Percentiles rank a stretch among this genome's conserved stretches.
phyloP scores from a whole-genome alignment of 495 filamentous ascomycete species.

The Apodospora peruviana region DNA sequence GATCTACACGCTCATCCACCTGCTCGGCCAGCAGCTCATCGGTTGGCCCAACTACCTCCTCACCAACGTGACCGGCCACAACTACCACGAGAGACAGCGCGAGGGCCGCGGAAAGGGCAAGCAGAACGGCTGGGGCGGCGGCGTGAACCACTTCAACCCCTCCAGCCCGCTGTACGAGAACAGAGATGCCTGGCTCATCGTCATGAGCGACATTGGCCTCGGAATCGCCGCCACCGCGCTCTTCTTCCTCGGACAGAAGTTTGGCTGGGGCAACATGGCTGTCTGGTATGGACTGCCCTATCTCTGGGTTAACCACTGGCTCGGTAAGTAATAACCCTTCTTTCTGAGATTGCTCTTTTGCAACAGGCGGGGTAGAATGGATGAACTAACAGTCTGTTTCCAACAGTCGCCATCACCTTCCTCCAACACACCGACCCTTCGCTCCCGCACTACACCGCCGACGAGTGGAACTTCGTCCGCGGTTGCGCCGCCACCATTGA shows the following conservation, averaged over 20 bases:
- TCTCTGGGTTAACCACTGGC: slow-evolving; percentile 98
- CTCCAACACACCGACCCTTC: slow-evolving; percentile 86
- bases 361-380: not conserved
- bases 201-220: slow-evolving; percentile 78
- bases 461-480: slow-evolving; percentile 78
- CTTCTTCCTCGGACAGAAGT: slow-evolving; percentile 61
- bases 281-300: slow-evolving; percentile 96
- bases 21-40: slow-evolving; percentile 77
- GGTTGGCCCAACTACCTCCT: slow-evolving; percentile 87
- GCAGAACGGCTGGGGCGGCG: slow-evolving; percentile 68
- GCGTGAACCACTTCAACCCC: slow-evolving; percentile 94
- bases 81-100: slow-evolving; percentile 74
- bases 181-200: slow-evolving; percentile 76
- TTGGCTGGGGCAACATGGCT: slow-evolving; percentile 76
- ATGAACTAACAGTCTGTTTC: slow-evolving; percentile 26
- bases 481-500: slow-evolving; percentile 85
- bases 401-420: slow-evolving; percentile 77
- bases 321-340: slow-evolving; percentile 49
- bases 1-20: slow-evolving; percentile 65
- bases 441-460: slow-evolving; percentile 74
- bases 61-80: slow-evolving; percentile 90
- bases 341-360: not conserved
- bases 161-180: slow-evolving; percentile 84
- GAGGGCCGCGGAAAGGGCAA: slow-evolving; percentile 91
- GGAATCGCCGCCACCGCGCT: slow-evolving; percentile 47